Evolutionary conservation across 208 protist genomes (phyloP).

Genomic region (Entamoeba histolytica): DNA sequence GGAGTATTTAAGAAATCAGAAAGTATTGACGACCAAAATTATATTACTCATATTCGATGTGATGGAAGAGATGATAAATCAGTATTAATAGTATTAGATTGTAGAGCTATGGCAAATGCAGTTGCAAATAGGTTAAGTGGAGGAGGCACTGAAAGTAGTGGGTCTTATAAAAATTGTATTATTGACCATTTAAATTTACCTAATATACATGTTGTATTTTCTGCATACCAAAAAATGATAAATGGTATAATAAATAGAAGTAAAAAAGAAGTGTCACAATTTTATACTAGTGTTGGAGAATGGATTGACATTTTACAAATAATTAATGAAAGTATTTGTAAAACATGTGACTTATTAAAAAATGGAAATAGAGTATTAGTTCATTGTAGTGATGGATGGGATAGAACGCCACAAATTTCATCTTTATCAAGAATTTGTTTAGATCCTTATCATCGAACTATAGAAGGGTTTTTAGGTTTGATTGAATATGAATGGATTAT

Average conservation of each 20-base stretch:
- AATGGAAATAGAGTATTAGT: conserved; percentile 2
- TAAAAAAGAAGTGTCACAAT: conserved; percentile 29
- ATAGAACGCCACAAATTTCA: conserved; percentile 11
- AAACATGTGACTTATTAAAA: background rate
- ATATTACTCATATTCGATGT: background rate
- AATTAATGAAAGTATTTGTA: background rate
- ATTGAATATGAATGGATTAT: conserved; percentile 37
- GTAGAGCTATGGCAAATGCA: background rate
- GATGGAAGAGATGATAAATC: background rate
- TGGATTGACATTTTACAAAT: background rate
- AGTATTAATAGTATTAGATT: background rate
- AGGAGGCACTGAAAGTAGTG: background rate
- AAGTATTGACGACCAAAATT: background rate
- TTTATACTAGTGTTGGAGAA: background rate
- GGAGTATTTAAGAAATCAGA: background rate
- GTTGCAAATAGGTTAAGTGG: background rate
- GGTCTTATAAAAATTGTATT: background rate
- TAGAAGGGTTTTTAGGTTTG: conserved; percentile 30
- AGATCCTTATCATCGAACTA: conserved; percentile 34
- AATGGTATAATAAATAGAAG: conserved; percentile 6
- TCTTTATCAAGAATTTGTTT: conserved; percentile 10
- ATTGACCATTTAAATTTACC: background rate
- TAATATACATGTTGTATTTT: background rate
- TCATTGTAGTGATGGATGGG: conserved; percentile 25
- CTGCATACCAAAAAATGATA: background rate